These are phyloP conservation scores for Suillus bovinus DNA, from an alignment of 768 basidiomycete species.

Conservation along the genomic window DNA sequence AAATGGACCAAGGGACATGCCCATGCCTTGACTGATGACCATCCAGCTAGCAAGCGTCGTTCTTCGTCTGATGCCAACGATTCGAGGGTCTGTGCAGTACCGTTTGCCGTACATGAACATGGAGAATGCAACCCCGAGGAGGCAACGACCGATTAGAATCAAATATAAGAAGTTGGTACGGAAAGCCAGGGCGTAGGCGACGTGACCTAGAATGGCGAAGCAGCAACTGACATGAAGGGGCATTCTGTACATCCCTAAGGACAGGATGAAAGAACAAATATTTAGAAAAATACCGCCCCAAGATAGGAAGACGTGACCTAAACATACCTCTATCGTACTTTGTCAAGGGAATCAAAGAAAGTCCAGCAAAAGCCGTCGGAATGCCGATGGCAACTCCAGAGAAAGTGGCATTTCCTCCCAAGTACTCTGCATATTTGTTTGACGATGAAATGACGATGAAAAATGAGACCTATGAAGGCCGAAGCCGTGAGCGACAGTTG, in stretches of 20 bases:
- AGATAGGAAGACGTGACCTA: background rate
- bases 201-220: constrained; percentile 52
- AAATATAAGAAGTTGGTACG: constrained; percentile 60
- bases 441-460: constrained; percentile 72
- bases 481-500: background rate
- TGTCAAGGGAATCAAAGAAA: constrained; percentile 57
- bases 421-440: constrained; percentile 57
- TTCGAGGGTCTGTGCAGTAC: constrained; percentile 66
- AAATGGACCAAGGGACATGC: constrained; percentile 66
- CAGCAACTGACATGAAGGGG: constrained; percentile 59
- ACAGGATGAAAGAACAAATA: background rate
- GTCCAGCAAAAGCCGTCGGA: constrained; percentile 61
- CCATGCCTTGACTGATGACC: constrained; percentile 63
- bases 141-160: constrained; percentile 70
- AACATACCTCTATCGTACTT: constrained; percentile 54
- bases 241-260: constrained; percentile 49
- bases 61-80: constrained; percentile 63
- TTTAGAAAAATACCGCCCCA: background rate
- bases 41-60: constrained; percentile 67
- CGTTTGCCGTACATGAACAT: constrained; percentile 69
- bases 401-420: constrained; percentile 71
- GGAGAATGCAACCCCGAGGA: constrained; percentile 60
- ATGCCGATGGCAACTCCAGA: constrained; percentile 69
- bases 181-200: constrained; percentile 65
- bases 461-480: constrained; percentile 52